Evolutionary conservation across 345 rosid species (phyloP).

Genomic region (Bruguiera parviflora): DNA sequence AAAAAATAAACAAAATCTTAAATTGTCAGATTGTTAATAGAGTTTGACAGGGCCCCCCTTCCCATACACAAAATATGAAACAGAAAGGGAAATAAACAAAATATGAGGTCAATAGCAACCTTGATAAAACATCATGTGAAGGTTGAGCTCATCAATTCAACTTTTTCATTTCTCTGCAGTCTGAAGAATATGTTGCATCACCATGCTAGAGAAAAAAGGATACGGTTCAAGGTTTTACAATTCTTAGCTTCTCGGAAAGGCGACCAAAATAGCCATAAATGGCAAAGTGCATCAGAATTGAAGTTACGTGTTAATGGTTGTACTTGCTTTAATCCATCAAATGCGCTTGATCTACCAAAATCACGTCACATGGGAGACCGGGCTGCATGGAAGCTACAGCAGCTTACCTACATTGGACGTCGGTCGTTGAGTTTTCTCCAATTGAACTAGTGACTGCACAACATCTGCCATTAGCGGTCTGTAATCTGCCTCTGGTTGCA

Average conservation of each 20-base stretch:
- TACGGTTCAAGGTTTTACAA: neutral
- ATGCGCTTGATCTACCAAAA: slow-evolving; percentile 34
- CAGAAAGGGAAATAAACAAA: too few relatives aligned
- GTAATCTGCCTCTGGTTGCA: slow-evolving; percentile 85
- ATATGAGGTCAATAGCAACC: too few relatives aligned
- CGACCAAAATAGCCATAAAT: neutral
- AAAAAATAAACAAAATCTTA: too few relatives aligned
- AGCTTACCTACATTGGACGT: slow-evolving; percentile 45
- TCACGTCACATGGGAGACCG: slow-evolving; percentile 43
- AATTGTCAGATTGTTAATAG: too few relatives aligned
- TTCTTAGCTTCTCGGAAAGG: neutral
- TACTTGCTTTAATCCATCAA: slow-evolving; percentile 13
- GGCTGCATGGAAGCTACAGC: slow-evolving; percentile 46
- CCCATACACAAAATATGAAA: too few relatives aligned
- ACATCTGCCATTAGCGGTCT: slow-evolving; percentile 94
- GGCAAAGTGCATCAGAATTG: neutral
- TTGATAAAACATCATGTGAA: too few relatives aligned
- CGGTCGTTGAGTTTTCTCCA: slow-evolving; percentile 62
- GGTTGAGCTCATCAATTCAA: too few relatives aligned
- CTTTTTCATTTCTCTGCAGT: too few relatives aligned
- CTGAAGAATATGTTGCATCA: too few relatives aligned
- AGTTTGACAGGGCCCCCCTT: too few relatives aligned
- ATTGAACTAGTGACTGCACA: slow-evolving; percentile 78
- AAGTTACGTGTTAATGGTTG: neutral
- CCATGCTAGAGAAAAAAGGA: too few relatives aligned